These are phyloP conservation scores for Pythium plurisporium DNA, from an alignment of 352 stramenopile species.

Conservation along the genomic window DNA sequence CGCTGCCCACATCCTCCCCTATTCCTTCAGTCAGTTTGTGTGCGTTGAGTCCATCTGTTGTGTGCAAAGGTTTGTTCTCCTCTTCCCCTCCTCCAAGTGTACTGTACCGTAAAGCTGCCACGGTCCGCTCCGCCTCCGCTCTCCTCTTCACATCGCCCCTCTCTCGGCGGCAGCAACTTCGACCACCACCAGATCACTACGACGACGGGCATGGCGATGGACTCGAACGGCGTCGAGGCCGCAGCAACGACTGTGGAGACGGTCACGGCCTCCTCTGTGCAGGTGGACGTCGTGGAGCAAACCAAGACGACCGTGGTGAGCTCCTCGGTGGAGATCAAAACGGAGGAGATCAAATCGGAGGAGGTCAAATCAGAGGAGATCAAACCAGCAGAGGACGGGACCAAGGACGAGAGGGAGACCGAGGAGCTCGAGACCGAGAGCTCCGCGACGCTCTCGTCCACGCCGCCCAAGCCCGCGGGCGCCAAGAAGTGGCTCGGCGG, in stretches of 20 bases:
- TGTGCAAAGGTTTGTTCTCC: conserved; percentile 8
- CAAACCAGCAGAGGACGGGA: not conserved
- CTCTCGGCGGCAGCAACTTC: conserved; percentile 13
- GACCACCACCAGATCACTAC: not conserved
- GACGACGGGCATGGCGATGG: conserved; percentile 14
- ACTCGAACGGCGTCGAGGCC: conserved; percentile 16
- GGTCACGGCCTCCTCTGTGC: not conserved
- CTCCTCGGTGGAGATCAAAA: not conserved
- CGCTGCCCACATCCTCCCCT: not conserved
- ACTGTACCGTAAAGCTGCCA: too few species aligned
- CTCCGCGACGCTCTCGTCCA: not conserved
- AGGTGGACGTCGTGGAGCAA: not conserved
- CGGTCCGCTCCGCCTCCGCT: not conserved
- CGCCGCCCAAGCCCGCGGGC: conserved; percentile 8
- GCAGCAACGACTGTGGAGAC: not conserved
- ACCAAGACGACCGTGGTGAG: not conserved
- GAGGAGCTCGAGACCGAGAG: conserved; percentile 1
- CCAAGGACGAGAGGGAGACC: not conserved
- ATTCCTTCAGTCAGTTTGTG: conserved; percentile 14
- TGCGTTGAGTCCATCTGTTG: conserved; percentile 14
- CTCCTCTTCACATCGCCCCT: not conserved
- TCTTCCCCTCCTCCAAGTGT: not conserved
- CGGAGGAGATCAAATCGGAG: not conserved
- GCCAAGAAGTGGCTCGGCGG: conserved; percentile 51
- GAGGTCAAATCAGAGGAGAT: not conserved